Percentiles rank a stretch among this genome's conserved stretches.
These are phyloP conservation scores for Candida coquimbonensis DNA, from an alignment of 805 yeast species.

Conservation along the genomic window DNA sequence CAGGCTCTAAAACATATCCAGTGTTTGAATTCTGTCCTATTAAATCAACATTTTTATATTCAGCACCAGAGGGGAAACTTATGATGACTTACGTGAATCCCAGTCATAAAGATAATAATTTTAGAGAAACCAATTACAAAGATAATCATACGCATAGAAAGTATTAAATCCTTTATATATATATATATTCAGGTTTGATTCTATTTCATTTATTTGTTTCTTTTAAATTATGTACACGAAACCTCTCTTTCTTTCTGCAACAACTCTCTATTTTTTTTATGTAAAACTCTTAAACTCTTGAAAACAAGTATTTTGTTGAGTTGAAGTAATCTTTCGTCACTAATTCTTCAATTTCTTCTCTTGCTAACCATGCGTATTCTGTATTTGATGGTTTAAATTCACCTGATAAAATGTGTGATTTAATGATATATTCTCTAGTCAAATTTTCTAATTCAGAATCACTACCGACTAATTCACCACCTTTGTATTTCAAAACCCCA, in stretches of 20 bases:
- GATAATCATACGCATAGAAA: not conserved
- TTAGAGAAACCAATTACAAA: not conserved
- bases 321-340: slow-evolving; percentile 50
- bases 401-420: slow-evolving; percentile 87
- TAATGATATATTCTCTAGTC: slow-evolving; percentile 62
- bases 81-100: not conserved
- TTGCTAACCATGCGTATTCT: slow-evolving; percentile 78
- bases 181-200: not conserved
- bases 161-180: not conserved
- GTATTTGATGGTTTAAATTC: slow-evolving; percentile 41
- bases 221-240: slow-evolving; percentile 6
- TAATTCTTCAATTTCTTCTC: slow-evolving; percentile 59
- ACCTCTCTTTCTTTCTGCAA: not conserved
- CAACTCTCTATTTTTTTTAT: not conserved
- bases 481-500: slow-evolving; percentile 45
- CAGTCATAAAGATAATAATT: no score
- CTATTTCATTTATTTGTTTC: not conserved
- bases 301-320: slow-evolving; percentile 37
- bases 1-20: slow-evolving; percentile 21
- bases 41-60: slow-evolving; percentile 19
- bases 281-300: slow-evolving; percentile 19
- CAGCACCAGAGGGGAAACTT: slow-evolving; percentile 21
- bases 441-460: slow-evolving; percentile 15
- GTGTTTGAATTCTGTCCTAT: slow-evolving; percentile 27
- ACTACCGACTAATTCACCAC: slow-evolving; percentile 17